Base-by-base conservation (phyloP, 352 stramenopile genomes). In the Phytophthora chlamydospora region DNA sequence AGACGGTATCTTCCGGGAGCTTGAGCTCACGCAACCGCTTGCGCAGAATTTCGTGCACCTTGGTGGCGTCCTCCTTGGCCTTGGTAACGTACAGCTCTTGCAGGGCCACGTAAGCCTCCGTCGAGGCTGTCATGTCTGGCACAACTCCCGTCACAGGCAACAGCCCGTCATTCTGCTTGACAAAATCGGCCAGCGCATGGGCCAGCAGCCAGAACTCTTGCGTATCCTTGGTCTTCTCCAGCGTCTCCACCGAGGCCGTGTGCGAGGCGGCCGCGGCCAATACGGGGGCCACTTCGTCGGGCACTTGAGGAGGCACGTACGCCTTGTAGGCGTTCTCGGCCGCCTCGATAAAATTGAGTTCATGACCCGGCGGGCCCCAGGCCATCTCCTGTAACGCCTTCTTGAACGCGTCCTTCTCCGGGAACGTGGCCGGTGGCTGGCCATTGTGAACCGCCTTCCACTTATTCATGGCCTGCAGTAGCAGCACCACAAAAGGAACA, bases 301-400 rank as follows among this genome's bases (percentile, higher is more conserved):
- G 88, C 38, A 97, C 73, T 17, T 89, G 68, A 10, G 81, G 71
- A 45, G 89, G 51, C 6, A 88, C 80, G 62, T 98, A 99, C 13
- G 91, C 93, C 46, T 95, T 87, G 77, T 98, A 98, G 1, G 93
- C 84, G 43, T 99, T 90, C 33, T 94, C 76, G 6, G 85, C 50
- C 2, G 96, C 97, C 70, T 99, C 97, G 35, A 97, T 68, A 72
- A 99, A 98, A 74, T 99, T 99, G 0, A 99, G 49, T 81, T 99
- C 91, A 47, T 96, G 84, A 12, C 85, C 81, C 1, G 66, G 64
- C 2, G 66, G 44, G 0, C 78, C 80, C 50, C 78, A 78, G 0
- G 73, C 72, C 76, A 90, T 88, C 14, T 66, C 74, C 71, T 90
- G 71, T 4, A 96, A 51, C 14, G 69, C 56, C 45, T 80, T 64